phyloP scores from a whole-genome alignment of 495 filamentous ascomycete species.

The Amphirosellinia nigrospora region DNA sequence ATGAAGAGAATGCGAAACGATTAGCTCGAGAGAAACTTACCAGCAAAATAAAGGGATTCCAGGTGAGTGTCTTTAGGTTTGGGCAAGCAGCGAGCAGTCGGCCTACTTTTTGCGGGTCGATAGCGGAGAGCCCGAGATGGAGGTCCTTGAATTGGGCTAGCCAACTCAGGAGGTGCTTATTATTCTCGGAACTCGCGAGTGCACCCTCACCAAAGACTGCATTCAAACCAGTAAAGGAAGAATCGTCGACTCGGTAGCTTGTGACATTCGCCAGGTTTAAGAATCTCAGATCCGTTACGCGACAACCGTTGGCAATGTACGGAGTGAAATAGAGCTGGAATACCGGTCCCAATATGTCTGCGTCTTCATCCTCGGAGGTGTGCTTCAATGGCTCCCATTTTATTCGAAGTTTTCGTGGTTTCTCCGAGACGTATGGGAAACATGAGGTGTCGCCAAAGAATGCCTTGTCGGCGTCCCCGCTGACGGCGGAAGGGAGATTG shows the following conservation, averaged over 20 bases:
- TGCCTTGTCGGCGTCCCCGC: not conserved
- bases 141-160: not conserved
- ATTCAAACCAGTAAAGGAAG: not conserved
- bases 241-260: not conserved
- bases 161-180: not conserved
- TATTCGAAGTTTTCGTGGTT: not conserved
- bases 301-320: not conserved
- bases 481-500: too few relatives aligned
- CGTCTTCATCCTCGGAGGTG: not conserved
- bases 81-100: not conserved
- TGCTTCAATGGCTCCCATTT: not conserved
- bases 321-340: constrained; percentile 3
- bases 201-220: not conserved
- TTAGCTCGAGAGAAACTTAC: not conserved
- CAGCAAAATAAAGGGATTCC: not conserved
- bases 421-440: not conserved
- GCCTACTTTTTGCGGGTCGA: not conserved
- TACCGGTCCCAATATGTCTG: not conserved
- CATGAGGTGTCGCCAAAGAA: not conserved
- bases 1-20: not conserved
- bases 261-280: not conserved
- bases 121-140: not conserved
- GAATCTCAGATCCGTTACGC: not conserved
- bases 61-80: not conserved
- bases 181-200: not conserved